Percentiles rank a stretch among this genome's conserved stretches.
Evolutionary conservation across 345 rosid genomes (phyloP).

Genomic region (Eucalyptus sp.): DNA sequence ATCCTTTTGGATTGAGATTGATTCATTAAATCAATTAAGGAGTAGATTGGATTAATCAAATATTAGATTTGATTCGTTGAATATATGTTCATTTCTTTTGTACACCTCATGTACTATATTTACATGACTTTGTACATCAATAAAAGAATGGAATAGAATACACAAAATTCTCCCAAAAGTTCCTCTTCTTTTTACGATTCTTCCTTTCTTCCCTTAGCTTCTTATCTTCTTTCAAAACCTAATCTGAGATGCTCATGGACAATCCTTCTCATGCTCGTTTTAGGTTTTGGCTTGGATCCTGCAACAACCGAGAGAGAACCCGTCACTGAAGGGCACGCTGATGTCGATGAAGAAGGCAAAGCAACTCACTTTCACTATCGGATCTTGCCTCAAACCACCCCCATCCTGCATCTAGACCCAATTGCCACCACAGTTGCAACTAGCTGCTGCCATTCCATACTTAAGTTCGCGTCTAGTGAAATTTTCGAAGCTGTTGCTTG

Average conservation of each 20-base stretch:
- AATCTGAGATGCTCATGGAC: neutral
- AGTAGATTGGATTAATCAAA: no score
- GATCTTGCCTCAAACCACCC: neutral
- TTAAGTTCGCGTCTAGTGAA: neutral
- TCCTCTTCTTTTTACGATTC: no score
- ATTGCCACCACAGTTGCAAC: neutral
- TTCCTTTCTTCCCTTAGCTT: no score
- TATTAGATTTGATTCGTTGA: no score
- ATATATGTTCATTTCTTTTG: no score
- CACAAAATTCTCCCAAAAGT: no score
- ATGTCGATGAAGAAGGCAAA: fast-evolving
- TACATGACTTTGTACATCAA: no score
- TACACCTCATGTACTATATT: fast-evolving
- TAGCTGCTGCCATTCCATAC: neutral
- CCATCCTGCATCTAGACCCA: neutral
- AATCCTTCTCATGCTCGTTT: no score
- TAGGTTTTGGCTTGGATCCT: neutral
- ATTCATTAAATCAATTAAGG: no score
- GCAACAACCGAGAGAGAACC: neutral
- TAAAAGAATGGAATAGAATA: no score
- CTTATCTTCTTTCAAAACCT: neutral
- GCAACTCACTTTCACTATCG: neutral
- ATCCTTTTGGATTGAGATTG: no score
- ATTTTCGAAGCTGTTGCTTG: neutral
- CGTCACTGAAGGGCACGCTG: neutral